Percentiles rank a stretch among this genome's conserved stretches.
Evolutionary conservation across 1,139 yeast species (phyloP).

Genomic region (Sugiyamaella pinicola): DNA sequence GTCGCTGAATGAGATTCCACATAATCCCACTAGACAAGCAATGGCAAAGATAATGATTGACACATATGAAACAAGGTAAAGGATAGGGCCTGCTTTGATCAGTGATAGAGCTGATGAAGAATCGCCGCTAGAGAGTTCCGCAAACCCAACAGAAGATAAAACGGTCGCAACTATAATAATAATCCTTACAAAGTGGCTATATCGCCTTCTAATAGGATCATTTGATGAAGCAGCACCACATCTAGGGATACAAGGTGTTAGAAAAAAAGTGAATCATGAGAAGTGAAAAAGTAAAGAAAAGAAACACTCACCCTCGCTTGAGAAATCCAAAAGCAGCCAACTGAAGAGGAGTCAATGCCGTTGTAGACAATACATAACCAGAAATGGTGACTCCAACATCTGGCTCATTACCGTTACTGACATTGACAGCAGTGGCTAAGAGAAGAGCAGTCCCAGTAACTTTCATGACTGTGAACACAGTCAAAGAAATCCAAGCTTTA

Average conservation of each 20-base stretch:
- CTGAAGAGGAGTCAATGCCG: conserved; percentile 24
- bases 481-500: conserved; percentile 18
- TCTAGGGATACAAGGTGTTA: neutral
- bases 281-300: too few species aligned
- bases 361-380: conserved; percentile 20
- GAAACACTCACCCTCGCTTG: conserved; percentile 15
- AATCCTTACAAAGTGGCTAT: conserved; percentile 8
- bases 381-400: conserved; percentile 17
- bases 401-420: conserved; percentile 20
- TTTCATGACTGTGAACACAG: conserved; percentile 15
- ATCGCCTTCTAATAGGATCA: conserved; percentile 3
- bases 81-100: conserved; percentile 21
- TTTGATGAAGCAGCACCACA: neutral
- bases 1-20: conserved; percentile 5
- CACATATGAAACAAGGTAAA: conserved; percentile 19
- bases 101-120: conserved; percentile 8
- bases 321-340: conserved; percentile 20
- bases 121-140: conserved; percentile 7
- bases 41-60: conserved; percentile 18
- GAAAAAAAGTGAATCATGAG: too few species aligned
- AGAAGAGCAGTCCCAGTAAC: conserved; percentile 18
- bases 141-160: conserved; percentile 22
- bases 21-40: neutral
- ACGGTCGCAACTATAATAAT: conserved; percentile 19
- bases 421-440: conserved; percentile 17